Conservation (phyloP, 768 basidiomycete genomes). For the Leucocoprinus leucothites region DNA sequence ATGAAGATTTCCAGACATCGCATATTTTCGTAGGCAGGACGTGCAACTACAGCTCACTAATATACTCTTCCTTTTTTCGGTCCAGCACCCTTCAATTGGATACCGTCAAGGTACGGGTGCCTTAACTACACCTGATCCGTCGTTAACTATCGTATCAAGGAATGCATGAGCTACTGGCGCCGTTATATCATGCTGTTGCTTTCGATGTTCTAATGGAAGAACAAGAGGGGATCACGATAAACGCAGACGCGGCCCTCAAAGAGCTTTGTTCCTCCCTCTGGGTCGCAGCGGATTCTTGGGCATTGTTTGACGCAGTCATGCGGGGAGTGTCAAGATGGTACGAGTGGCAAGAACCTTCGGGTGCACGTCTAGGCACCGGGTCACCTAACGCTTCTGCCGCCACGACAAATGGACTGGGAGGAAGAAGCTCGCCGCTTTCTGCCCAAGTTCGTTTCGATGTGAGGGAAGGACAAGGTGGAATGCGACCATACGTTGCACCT, state of each 20-base stretch:
- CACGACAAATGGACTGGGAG: not conserved
- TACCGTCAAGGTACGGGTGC: slow-evolving; percentile 71
- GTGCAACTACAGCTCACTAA: slow-evolving; percentile 82
- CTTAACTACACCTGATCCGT: not conserved
- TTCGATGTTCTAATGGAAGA: slow-evolving; percentile 64
- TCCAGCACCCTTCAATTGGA: slow-evolving; percentile 76
- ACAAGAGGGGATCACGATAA: slow-evolving; percentile 25
- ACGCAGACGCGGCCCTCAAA: slow-evolving; percentile 25
- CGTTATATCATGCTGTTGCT: slow-evolving; percentile 79
- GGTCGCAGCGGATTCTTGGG: slow-evolving; percentile 87
- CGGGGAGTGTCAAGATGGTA: slow-evolving; percentile 73
- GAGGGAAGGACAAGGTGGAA: slow-evolving; percentile 41
- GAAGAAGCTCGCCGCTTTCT: slow-evolving; percentile 23
- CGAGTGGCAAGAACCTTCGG: slow-evolving; percentile 57
- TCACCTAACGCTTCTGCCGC: not conserved
- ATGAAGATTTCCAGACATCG: slow-evolving; percentile 89
- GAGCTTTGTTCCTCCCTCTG: slow-evolving; percentile 66
- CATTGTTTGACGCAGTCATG: slow-evolving; percentile 82
- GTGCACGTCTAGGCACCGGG: not conserved
- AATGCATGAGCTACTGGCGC: slow-evolving; percentile 96
- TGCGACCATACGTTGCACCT: slow-evolving; percentile 73
- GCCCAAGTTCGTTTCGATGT: slow-evolving; percentile 44
- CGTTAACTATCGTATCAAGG: slow-evolving; percentile 37
- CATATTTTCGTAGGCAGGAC: slow-evolving; percentile 76
- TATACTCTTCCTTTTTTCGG: slow-evolving; percentile 82